phyloP scores from a whole-genome alignment of 2,329 filamentous ascomycete species.

The Alternaria sp. region DNA sequence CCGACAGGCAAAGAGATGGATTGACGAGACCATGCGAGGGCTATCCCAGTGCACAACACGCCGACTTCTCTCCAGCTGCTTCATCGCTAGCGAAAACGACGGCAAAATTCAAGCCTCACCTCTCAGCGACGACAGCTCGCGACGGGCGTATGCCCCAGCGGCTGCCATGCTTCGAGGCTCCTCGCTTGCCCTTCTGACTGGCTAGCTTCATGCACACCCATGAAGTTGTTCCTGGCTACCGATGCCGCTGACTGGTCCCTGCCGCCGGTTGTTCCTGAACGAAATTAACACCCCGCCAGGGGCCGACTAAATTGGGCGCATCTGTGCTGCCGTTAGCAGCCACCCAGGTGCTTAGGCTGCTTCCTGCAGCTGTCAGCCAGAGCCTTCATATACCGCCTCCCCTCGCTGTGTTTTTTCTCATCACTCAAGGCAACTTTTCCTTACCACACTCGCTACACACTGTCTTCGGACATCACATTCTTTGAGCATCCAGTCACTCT shows the following conservation, averaged over 20 bases:
- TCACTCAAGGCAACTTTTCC: slow-evolving; percentile 49
- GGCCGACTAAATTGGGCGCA: slow-evolving; percentile 32
- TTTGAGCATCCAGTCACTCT: slow-evolving; percentile 51
- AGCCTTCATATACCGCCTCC: slow-evolving; percentile 47
- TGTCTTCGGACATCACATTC: slow-evolving; percentile 48
- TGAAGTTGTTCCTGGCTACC: slow-evolving; percentile 36
- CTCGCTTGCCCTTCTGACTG: slow-evolving; percentile 32
- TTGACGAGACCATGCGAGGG: neutral
- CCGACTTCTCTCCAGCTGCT: slow-evolving; percentile 12
- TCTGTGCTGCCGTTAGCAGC: slow-evolving; percentile 26
- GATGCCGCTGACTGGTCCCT: slow-evolving; percentile 39
- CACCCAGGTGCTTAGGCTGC: slow-evolving; percentile 38
- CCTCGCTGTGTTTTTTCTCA: slow-evolving; percentile 27
- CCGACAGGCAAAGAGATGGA: slow-evolving; percentile 23
- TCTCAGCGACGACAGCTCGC: slow-evolving; percentile 70
- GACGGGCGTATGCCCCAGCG: slow-evolving; percentile 58
- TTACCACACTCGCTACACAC: slow-evolving; percentile 48
- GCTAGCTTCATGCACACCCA: slow-evolving; percentile 29
- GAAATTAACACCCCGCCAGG: slow-evolving; percentile 50
- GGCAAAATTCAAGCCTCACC: slow-evolving; percentile 21
- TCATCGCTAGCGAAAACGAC: slow-evolving; percentile 10
- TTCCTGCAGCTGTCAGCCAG: slow-evolving; percentile 39
- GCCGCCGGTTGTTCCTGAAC: slow-evolving; percentile 39
- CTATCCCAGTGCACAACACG: neutral
- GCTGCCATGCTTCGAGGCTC: slow-evolving; percentile 27